Base-by-base conservation (phyloP, 116 monocot species). In the Thalassia testudinum region DNA sequence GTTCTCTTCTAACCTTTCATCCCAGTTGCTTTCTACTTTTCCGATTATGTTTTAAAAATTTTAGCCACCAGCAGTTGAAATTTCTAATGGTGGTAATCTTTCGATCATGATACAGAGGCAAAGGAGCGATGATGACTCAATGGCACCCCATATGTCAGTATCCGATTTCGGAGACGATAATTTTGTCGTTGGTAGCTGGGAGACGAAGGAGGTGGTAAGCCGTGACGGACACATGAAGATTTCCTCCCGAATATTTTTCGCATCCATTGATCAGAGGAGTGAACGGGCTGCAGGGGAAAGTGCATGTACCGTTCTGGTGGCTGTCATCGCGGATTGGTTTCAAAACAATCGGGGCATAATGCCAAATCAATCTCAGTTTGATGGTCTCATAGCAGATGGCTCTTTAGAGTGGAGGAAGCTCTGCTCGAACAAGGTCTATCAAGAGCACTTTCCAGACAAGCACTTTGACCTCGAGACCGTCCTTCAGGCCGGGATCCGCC, bases 401-500 rank as follows among this genome's bases (percentile, higher is more conserved):
- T 81, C 80, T 13, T 72, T 54, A 11, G 80, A 75, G 24, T 81
- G 80, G 80, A 27, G 65, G 40, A 69, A 61, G 26, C 69, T 84
- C 12, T 84, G 84, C 47, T 62, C 56, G 8, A 27, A 72, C 24
- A 22, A 54, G 12, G 47, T 69, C 20, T 68, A 75, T 34, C 61
- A 50, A 12, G 34, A 50, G 25, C 62, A 54, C 0, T 84, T 84
- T 43, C 78, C 75, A 6, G 69, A 84, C 73, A 63, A 70, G 52
- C 84, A 84, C 57, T 84, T 84, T 29, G 84, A 84, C 55, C 75
- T 84, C 11, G 84, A 84, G 17, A 84, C 84, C 0, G 48, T 84
- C 21, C 26, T 84, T 20, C 59, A 72, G 12, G 72, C 79, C 6
- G 59, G 70, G 11, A 49, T 75, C 8, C 43, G 64, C 20, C 70